Base-by-base conservation (phyloP, 2,329 filamentous ascomycete genomes). In the Fusarium domesticum region DNA sequence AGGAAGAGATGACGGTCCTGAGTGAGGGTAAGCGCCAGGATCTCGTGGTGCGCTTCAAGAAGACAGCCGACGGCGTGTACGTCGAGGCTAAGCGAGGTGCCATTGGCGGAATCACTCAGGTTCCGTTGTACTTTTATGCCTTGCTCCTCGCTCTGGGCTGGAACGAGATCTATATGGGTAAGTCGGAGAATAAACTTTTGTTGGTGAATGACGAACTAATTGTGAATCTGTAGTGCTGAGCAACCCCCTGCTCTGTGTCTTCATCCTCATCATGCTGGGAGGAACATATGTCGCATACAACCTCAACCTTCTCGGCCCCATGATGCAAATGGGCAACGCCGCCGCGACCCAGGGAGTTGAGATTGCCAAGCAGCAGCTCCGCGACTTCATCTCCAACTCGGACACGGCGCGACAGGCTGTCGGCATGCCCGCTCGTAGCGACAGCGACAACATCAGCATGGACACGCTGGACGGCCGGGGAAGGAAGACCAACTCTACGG, bases 61-160 rank as follows among this genome's bases (percentile, higher is more conserved):
- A 97, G 78, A 93, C 89, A 28, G 93, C 93, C 1, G 93, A 98
- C 64, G 93, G 91, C 6, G 92, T 98, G 4, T 98, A 96, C 60
- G 91, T 98, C 33, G 93, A 98, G 72, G 93, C 93, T 38, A 98
- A 98, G 77, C 83, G 93, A 46, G 91, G 92, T 64, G 93, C 93
- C 33, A 95, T 98, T 64, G 93, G 93, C 42, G 91, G 92, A 45
- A 88, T 98, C 59, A 88, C 91, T 5, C 91, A 96, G 68, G 84
- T 98, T 38, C 93, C 93, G 6, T 71, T 95, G 50, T 97, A 96
- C 70, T 96, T 98, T 68, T 98, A 96, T 60, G 89, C 83, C 33
- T 68, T 97, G 44, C 75, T 98, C 44, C 73, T 98, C 53, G 88
- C 89, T 17, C 76, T 98, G 37, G 93, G 93, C n/a, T 98, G 93